Evolutionary conservation across 306 rosid species (phyloP).

Genomic region (Purshia tridentata): DNA sequence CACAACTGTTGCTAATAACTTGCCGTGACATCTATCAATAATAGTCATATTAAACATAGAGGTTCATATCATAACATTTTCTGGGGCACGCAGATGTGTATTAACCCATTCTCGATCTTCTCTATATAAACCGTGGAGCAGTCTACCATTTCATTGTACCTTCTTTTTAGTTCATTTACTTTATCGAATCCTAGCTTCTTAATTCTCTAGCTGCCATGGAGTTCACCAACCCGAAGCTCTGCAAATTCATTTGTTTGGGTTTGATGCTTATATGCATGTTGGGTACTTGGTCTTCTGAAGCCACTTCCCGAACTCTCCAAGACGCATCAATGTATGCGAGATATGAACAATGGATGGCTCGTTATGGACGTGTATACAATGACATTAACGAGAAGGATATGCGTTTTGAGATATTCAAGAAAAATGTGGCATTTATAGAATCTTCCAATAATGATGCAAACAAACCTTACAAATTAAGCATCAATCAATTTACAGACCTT

Average conservation of each 20-base stretch:
- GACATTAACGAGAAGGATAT: conserved; percentile 21
- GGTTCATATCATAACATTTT: not conserved
- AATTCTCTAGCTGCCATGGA: conserved; percentile 31
- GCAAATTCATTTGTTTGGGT: conserved; percentile 18
- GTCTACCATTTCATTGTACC: not conserved
- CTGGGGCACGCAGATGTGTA: not conserved
- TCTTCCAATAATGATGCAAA: conserved; percentile 31
- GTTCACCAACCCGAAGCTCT: not conserved
- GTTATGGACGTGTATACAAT: conserved; percentile 24
- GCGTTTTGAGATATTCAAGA: conserved; percentile 36
- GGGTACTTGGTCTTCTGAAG: conserved; percentile 28
- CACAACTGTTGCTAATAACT: too few species aligned
- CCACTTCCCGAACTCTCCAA: conserved; percentile 37
- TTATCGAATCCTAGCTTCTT: not conserved
- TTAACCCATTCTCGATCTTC: too few species aligned
- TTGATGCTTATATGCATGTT: conserved; percentile 16
- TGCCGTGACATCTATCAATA: too few species aligned
- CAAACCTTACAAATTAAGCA: conserved; percentile 33
- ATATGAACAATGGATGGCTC: conserved; percentile 42
- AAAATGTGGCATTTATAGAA: conserved; percentile 36
- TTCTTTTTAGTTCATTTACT: not conserved
- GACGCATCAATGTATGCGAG: conserved; percentile 32
- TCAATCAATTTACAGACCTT: conserved; percentile 40
- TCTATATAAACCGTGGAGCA: not conserved
- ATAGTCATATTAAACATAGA: not conserved